Evolutionary conservation across 805 yeast species (phyloP).

Genomic region (Ogataea paraovalis): DNA sequence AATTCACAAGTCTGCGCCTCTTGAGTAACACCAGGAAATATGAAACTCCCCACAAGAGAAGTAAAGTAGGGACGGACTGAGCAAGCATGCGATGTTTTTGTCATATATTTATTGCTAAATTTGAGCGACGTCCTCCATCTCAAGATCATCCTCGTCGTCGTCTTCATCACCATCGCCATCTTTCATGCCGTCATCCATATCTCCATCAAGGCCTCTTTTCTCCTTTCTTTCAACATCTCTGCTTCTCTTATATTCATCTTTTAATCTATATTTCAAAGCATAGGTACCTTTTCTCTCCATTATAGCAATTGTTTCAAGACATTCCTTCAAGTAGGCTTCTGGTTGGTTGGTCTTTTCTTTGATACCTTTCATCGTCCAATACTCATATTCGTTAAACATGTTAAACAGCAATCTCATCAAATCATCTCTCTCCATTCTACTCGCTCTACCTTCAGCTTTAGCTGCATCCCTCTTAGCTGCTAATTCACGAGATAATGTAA

Average conservation of each 20-base stretch:
- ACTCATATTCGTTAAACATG: slow-evolving; percentile 90
- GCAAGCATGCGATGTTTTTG: too few species aligned
- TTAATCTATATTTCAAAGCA: slow-evolving; percentile 84
- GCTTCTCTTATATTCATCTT: slow-evolving; percentile 82
- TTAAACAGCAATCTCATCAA: slow-evolving; percentile 83
- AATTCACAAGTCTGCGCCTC: too few species aligned
- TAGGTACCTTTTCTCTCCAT: slow-evolving; percentile 94
- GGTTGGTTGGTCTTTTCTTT: slow-evolving; percentile 95
- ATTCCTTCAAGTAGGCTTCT: slow-evolving; percentile 86
- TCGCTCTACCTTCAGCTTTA: slow-evolving; percentile 77
- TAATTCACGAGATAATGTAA: slow-evolving; percentile 61
- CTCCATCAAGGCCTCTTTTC: slow-evolving; percentile 46
- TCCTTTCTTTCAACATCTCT: slow-evolving; percentile 74
- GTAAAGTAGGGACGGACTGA: too few species aligned
- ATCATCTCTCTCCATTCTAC: slow-evolving; percentile 90
- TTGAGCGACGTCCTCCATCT: slow-evolving; percentile 70
- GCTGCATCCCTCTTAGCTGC: slow-evolving; percentile 50
- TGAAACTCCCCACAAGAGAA: too few species aligned
- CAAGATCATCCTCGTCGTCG: slow-evolving; percentile 66
- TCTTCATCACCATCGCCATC: slow-evolving; percentile 26
- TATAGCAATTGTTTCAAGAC: slow-evolving; percentile 83
- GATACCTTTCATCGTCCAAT: slow-evolving; percentile 93
- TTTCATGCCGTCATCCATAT: slow-evolving; percentile 26
- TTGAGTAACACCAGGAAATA: too few species aligned
- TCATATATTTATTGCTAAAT: slow-evolving; percentile 1